These are phyloP conservation scores for Lactarius evosmus DNA, from an alignment of 768 basidiomycete genomes.

Conservation along the genomic window DNA sequence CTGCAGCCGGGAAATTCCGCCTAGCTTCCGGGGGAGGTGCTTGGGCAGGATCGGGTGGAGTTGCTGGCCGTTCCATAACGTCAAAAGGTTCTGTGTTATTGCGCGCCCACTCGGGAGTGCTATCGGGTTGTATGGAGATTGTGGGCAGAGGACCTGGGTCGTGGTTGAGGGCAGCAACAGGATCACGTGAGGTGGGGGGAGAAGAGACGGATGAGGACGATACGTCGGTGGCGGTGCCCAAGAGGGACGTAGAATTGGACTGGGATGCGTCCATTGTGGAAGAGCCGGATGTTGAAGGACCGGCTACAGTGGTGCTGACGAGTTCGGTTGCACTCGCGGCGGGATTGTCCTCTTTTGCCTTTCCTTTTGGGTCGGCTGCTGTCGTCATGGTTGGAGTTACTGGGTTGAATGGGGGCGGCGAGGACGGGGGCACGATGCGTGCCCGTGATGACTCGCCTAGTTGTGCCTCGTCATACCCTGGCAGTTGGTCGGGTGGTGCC, in stretches of 20 bases:
- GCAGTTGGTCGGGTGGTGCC: background rate
- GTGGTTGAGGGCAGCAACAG: slow-evolving; percentile 23
- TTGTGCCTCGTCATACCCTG: slow-evolving; percentile 8
- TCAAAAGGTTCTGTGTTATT: slow-evolving; percentile 16
- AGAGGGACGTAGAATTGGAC: background rate
- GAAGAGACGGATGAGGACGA: slow-evolving; percentile 8
- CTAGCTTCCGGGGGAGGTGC: slow-evolving; percentile 28
- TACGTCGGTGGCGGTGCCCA: slow-evolving; percentile 11
- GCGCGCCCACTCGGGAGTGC: background rate
- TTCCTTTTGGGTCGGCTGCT: slow-evolving; percentile 3
- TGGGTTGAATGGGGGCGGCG: background rate
- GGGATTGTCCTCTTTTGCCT: slow-evolving; percentile 12
- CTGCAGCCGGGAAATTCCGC: slow-evolving; percentile 67
- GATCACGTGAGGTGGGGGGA: slow-evolving; percentile 19
- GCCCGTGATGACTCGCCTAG: background rate
- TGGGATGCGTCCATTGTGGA: slow-evolving; percentile 10
- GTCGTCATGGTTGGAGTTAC: background rate
- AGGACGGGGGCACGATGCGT: background rate
- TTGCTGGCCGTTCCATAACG: slow-evolving; percentile 24
- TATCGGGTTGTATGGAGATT: slow-evolving; percentile 3
- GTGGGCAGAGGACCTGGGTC: slow-evolving; percentile 15
- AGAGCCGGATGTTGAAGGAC: slow-evolving; percentile 16
- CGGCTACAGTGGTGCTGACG: background rate
- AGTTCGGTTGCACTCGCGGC: background rate
- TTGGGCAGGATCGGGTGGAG: slow-evolving; percentile 28